Conservation (phyloP, 306 rosid genomes). For the Lagenaria siceraria region DNA sequence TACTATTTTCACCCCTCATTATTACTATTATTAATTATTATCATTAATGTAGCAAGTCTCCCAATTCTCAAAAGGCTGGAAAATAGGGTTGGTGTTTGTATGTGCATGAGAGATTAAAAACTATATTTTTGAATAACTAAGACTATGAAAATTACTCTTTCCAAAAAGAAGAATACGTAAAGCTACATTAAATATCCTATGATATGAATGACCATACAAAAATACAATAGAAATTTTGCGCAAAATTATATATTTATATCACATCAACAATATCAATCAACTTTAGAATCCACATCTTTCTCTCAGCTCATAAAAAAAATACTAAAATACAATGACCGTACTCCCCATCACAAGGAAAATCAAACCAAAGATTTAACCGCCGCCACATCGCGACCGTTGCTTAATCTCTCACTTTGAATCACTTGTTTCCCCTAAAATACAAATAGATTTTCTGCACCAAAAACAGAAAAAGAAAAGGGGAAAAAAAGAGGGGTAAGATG, state of each 20-base stretch:
- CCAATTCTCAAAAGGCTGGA: no score
- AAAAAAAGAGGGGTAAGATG: no score
- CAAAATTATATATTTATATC: neutral
- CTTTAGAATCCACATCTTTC: neutral
- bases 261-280: neutral
- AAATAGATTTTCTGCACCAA: conserved; percentile 76
- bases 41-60: no score
- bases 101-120: no score
- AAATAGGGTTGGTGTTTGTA: no score
- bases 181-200: neutral
- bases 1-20: no score
- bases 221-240: neutral
- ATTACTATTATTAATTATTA: no score
- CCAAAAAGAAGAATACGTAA: no score
- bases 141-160: no score
- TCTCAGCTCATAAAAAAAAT: neutral
- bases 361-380: neutral
- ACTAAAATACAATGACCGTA: neutral
- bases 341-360: neutral
- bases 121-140: no score
- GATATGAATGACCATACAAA: neutral
- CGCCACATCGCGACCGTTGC: neutral
- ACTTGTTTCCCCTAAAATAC: conserved; percentile 83
- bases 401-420: conserved; percentile 14
- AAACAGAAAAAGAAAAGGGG: no score